Percentiles rank a stretch among this genome's conserved stretches.
These are phyloP conservation scores for Coleophoma eucalyptorum DNA, from an alignment of 2,329 filamentous ascomycete genomes.

Conservation along the genomic window DNA sequence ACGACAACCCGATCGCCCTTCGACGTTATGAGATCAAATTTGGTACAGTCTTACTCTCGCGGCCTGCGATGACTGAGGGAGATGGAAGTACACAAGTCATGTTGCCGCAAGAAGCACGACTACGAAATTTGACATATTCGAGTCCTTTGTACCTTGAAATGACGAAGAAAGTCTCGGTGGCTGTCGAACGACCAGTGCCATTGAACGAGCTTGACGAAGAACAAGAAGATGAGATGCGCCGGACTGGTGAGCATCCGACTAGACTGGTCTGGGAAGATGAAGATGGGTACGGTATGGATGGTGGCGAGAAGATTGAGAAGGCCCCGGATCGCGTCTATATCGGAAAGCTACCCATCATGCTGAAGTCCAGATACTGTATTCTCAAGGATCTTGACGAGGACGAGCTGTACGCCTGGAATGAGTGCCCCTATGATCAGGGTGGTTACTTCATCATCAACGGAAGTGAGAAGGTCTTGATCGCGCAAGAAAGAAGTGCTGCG, in stretches of 20 bases:
- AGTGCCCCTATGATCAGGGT: conserved; percentile 97
- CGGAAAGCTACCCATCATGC: conserved; percentile 94
- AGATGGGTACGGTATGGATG: conserved; percentile 29
- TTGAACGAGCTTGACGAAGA: conserved; percentile 66
- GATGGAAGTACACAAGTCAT: conserved; percentile 84
- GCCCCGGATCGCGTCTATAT: conserved; percentile 68
- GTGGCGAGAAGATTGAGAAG: conserved; percentile 43
- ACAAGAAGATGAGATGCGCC: conserved; percentile 50
- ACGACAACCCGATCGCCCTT: conserved; percentile 78
- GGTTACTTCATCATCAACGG: conserved; percentile 99
- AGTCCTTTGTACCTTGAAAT: conserved; percentile 89
- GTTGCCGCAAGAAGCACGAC: conserved; percentile 88
- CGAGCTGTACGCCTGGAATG: conserved; percentile 84
- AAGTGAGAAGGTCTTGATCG: conserved; percentile 96
- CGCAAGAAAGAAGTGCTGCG: conserved; percentile 93
- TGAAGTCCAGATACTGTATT: conserved; percentile 95
- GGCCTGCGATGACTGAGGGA: conserved; percentile 87
- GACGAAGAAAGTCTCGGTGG: conserved; percentile 78
- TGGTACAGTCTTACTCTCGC: conserved; percentile 81
- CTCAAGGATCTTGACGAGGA: conserved; percentile 80
- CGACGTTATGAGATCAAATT: conserved; percentile 95
- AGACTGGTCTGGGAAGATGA: conserved; percentile 58
- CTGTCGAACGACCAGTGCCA: conserved; percentile 69
- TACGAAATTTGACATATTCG: conserved; percentile 94
- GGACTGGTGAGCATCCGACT: conserved; percentile 54